Base-by-base conservation (phyloP, 1,139 yeast species). In the Yamadazyma siamensis region DNA sequence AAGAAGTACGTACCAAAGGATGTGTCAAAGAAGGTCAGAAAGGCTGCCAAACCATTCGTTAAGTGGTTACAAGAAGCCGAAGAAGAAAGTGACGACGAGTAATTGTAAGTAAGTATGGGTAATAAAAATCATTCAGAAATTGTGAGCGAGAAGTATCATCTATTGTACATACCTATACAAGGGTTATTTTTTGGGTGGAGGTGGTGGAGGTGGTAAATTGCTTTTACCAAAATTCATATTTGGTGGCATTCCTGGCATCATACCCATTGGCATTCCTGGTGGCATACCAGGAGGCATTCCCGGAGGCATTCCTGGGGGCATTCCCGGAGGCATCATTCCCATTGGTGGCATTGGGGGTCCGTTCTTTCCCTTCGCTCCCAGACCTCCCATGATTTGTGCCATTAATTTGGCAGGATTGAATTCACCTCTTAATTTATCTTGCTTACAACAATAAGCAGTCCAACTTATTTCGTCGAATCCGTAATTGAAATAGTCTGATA, bases 401-500 rank as follows among this genome's bases (percentile, higher is more conserved):
- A 68, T 62, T 16, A 68, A 51, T 38, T 67, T 66, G 33, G 71
- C 69, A 8, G 79, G 94, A 41, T 85, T 83, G 60, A 79, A 87
- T 40, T 83, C 91, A 6, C 84, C 80, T 35, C 94, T 71, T 29
- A 83, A 54, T 41, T 79, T 80, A 56, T 88, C 96, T 52, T 89
- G 96, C 54, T 87, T 87, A 31, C 82, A 71, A 44, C 95, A 81
- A 59, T 91, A 91, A 14, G 94, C 89, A 31, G 85, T 79, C 99
- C 99, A 91, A 11, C 96, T 84, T 42, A 85, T 75, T 59, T 91
- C 99, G 54, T 94, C 95, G 53, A 91, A 91, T 2, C 98, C 98
- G 49, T 81, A 91, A 58, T 91, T 91, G 66, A 91, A 91, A 55
- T 88, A 91, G 56, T 91, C 98, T 3, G 95, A 77, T 25, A 86